Evolutionary conservation across 805 yeast species (phyloP), one percentile per base, ranked within the genome.

Genomic region (Saccharomycopsis sp.): DNA sequence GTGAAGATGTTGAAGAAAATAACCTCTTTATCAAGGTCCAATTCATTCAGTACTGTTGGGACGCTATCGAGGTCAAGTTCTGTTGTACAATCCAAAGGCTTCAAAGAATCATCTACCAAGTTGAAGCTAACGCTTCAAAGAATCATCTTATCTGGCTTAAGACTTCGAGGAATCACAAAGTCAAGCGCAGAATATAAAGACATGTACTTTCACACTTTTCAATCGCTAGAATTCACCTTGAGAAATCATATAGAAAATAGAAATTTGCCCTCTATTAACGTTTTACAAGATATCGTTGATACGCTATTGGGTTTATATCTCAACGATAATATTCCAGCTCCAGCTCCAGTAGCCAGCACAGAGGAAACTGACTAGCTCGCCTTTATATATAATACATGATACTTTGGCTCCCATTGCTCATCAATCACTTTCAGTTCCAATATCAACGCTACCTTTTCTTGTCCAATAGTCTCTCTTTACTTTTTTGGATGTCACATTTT

Each of bases 391-490:
- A n/a, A n/a, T n/a, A n/a, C n/a, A n/a, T n/a, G n/a, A n/a, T n/a
- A n/a, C n/a, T n/a, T n/a, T n/a, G n/a, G n/a, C 29, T 25, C 29
- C n/a, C 12, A n/a, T 9, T 25, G 29, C 29, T 25, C 29, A 25
- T 25, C n/a, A n/a, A 9, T 25, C 29, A 25, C 29, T n/a, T 25
- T 25, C n/a, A n/a, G n/a, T 9, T n/a, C 29, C 29, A 25, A 25
- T 10, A 25, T 38, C 36, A 15, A 38, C 19, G 31, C 46, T 52
- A 4, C 61, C 62, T 42, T 65, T 65, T 42, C 57, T 58, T n/a
- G 57, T 38, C 70, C 69, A 65, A 45, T 55, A 64, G 12, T 64
- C 65, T 34, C 60, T 46, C 33, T 50, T 53, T 10, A 45, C 46
- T 7, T 39, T 33, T 17, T 33, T 49, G 3, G 33, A 33, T 5